Evolutionary conservation across 352 stramenopile species (phyloP), one percentile per base, ranked within the genome.

Genomic region (Globisporangium parvum): DNA sequence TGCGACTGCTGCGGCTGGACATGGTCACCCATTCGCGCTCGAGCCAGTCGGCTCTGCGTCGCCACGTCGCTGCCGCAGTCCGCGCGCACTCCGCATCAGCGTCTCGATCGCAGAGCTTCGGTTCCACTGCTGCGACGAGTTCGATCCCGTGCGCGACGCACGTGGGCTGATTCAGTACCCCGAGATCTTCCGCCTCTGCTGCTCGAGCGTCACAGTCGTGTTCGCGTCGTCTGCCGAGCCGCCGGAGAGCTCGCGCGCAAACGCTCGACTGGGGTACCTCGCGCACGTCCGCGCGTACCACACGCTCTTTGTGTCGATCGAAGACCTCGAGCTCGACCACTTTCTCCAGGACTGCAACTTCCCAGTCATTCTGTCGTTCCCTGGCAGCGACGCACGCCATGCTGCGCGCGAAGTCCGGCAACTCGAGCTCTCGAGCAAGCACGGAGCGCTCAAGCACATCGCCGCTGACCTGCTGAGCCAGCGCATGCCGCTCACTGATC

Each of bases 321-420:
- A 74, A 47, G 63, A 75, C 23, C 39, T 89, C 17, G 71, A 91
- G 59, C 44, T 90, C 31, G 76, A 83, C 26, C 81, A 94, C 67
- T 89, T 88, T 44, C 52, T 92, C 26, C 66, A 77, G 46, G 69
- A 68, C 1, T 91, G 81, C 64, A 85, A 88, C 46, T 92, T 91
- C 17, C 81, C 84, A 3, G 60, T 87, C 23, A 76, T 92, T 6
- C 50, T 94, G 31, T 77, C 55, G 51, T 86, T 85, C 47, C 56
- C 67, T 2, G 59, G 70, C 28, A 64, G 47, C 41, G 35, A 65
- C 12, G 14, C 33, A 3, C 47, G 49, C 6, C 41, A 66, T 47
- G 59, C 42, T n/a, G 54, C 60, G 28, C 64, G 67, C 28, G 57
- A 77, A 17, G 59, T 69, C 15, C 49, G 75, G 31, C 61, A 71